phyloP scores from a whole-genome alignment of 2,329 filamentous ascomycete species.

The Colletotrichum cereale region DNA sequence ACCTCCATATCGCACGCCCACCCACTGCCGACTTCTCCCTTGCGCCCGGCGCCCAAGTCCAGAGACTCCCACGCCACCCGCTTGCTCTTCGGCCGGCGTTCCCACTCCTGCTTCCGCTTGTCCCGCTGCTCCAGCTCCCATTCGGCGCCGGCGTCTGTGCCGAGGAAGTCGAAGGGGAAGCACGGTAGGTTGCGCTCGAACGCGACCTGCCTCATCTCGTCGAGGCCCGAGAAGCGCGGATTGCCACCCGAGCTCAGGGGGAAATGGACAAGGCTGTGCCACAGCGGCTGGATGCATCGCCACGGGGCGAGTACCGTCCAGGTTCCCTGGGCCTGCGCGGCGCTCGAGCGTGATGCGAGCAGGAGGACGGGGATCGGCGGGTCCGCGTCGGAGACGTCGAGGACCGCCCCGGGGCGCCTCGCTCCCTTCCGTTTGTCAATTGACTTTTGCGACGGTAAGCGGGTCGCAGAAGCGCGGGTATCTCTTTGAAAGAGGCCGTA shows the following conservation, averaged over 20 bases:
- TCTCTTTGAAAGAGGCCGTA: constrained; percentile 77
- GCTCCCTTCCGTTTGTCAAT: constrained; percentile 82
- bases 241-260: constrained; percentile 84
- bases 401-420: constrained; percentile 71
- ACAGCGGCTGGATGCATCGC: constrained; percentile 88
- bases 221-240: constrained; percentile 83
- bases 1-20: constrained; percentile 87
- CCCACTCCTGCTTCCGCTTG: constrained; percentile 75
- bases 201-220: constrained; percentile 82
- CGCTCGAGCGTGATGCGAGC: constrained; percentile 67
- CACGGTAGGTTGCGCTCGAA: constrained; percentile 84
- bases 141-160: constrained; percentile 80
- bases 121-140: constrained; percentile 80
- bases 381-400: constrained; percentile 71
- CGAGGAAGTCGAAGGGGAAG: constrained; percentile 89
- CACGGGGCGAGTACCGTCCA: constrained; percentile 92
- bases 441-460: constrained; percentile 80
- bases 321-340: constrained; percentile 69
- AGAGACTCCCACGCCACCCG: constrained; percentile 80
- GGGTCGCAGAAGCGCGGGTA: constrained; percentile 72
- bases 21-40: constrained; percentile 85
- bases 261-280: constrained; percentile 87
- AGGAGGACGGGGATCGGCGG: constrained; percentile 83
- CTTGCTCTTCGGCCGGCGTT: constrained; percentile 84
- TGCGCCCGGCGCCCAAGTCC: constrained; percentile 78